Base-by-base conservation (phyloP, 208 protist species). In the Acanthamoeba healyi region DNA sequence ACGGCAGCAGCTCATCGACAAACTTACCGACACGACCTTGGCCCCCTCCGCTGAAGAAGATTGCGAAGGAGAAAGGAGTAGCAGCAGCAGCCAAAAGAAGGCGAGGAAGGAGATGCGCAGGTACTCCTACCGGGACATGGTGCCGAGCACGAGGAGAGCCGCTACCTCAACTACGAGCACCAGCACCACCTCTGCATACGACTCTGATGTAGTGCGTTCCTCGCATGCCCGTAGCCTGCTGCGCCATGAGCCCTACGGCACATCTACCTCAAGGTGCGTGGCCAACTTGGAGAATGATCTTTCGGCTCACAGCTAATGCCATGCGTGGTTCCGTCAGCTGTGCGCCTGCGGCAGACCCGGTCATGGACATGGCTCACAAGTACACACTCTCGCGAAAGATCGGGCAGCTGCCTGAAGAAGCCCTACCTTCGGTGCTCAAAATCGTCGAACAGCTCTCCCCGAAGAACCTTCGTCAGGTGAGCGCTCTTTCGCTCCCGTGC, bases 11-110 rank as follows among this genome's bases (percentile, higher is more conserved):
- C 49, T 91, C 22, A 91, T 91, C 19, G 84, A 91, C 84, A 91
- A 91, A 26, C 84, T 91, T 32, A 91, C 84, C 46, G 24, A 91
- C 42, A 91, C 84, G 15, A 91, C 84, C 56, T n/a, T 91, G 38
- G 34, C 24, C 12, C 29, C 32, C 15, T 22, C 42, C 29, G 10
- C 29, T 19, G 61, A 34, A 4, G 46, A 56, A 29, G 77, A 56
- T 32, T 6, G 40, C 15, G 81, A 32, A 34, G 84, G 72, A 26
- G 54, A 91, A 12, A 56, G 42, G n/a, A 32, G 24, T 7, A 72
- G 54, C 15, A 22, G 84, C 38, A 72, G 56, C 29, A 46, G 22
- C n/a, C 19, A 26, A 51, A 72, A 46, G 84, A 72, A 17, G 56
- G 63, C 6, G 22, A n/a, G 34, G 29, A 91, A 70, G 36, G 42